Evolutionary conservation across 257 asterid species (phyloP).

Genomic region (Salvia rosmarinus): DNA sequence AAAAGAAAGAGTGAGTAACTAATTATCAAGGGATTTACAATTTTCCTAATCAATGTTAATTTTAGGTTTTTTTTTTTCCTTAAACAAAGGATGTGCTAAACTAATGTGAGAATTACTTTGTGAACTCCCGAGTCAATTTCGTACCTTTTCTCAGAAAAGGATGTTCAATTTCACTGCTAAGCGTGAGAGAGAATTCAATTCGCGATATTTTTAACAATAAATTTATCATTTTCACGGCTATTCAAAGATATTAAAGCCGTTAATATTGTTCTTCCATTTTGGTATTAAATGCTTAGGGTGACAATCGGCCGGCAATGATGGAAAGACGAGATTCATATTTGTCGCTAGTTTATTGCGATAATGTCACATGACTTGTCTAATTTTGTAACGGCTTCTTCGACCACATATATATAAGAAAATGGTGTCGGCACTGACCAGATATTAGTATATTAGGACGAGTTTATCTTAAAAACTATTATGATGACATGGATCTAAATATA

Average conservation of each 20-base stretch:
- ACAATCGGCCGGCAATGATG: slow-evolving; percentile 19
- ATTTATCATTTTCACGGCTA: neutral
- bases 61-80: no score
- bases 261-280: neutral
- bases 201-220: neutral
- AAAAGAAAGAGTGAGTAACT: no score
- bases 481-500: neutral
- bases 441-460: neutral
- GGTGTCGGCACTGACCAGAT: neutral
- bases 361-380: slow-evolving; percentile 35
- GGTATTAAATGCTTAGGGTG: slow-evolving; percentile 1
- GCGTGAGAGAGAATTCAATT: no score
- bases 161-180: no score
- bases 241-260: neutral
- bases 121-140: no score
- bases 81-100: no score
- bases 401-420: neutral
- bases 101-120: no score
- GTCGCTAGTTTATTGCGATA: slow-evolving; percentile 9
- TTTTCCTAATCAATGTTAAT: no score
- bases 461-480: neutral
- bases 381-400: slow-evolving; percentile 19
- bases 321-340: slow-evolving; percentile 3
- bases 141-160: no score
- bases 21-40: no score